Percentiles rank a stretch among this genome's conserved stretches.
Evolutionary conservation across 305 asterid species (phyloP).

Genomic region (Ilex paraguariensis): DNA sequence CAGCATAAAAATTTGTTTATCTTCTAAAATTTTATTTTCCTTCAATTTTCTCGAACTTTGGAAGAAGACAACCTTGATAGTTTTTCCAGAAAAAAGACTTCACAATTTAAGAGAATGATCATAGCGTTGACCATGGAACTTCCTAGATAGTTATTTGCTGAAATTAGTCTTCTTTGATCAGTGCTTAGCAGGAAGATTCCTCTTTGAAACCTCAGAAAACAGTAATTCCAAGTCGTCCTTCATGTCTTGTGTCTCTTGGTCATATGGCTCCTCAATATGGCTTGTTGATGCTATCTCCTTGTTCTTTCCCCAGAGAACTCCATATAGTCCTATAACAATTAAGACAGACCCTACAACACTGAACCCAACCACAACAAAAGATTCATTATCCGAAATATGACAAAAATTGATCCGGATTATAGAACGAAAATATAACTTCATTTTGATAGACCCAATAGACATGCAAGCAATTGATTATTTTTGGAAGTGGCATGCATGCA

Average conservation of each 20-base stretch:
- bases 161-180: too few relatives aligned
- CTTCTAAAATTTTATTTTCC: too few relatives aligned
- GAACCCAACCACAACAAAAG: conserved; percentile 1
- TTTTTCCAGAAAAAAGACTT: too few relatives aligned
- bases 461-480: too few relatives aligned
- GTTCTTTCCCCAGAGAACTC: conserved; percentile 87
- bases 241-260: conserved; percentile 9
- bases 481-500: too few relatives aligned
- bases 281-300: conserved; percentile 32
- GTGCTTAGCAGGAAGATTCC: neutral
- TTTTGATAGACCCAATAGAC: neutral
- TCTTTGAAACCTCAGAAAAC: neutral
- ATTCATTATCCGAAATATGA: neutral
- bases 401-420: neutral
- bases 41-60: too few relatives aligned
- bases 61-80: too few relatives aligned
- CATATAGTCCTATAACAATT: conserved; percentile 70
- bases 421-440: neutral
- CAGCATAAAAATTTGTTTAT: too few relatives aligned
- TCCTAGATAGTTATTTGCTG: too few relatives aligned
- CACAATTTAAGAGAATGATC: too few relatives aligned
- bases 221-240: conserved; percentile 27
- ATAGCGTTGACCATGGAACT: too few relatives aligned
- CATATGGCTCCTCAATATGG: conserved; percentile 13
- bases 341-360: conserved; percentile 67